phyloP scores from a whole-genome alignment of 306 rosid species.

The Castanea sativa region DNA sequence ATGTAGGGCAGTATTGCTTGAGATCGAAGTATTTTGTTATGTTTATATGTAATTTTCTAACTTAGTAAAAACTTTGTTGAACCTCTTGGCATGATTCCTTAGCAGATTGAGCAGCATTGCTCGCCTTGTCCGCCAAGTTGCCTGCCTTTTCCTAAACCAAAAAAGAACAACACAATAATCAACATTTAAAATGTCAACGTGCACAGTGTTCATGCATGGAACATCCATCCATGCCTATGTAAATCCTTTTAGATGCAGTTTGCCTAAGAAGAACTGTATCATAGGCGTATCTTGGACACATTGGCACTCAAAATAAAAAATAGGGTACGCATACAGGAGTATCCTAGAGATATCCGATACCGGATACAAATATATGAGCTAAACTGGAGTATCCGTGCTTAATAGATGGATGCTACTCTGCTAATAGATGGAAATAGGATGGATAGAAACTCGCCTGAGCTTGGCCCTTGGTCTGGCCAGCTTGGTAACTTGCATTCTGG shows the following conservation, averaged over 20 bases:
- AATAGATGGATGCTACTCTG: neutral
- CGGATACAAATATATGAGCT: no score
- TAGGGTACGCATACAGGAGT: no score
- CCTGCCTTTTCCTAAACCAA: slow-evolving; percentile 43
- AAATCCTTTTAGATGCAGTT: neutral
- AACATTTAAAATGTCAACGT: no score
- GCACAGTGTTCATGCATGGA: neutral
- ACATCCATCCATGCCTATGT: neutral
- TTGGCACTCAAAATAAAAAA: no score
- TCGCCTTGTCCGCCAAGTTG: slow-evolving; percentile 28
- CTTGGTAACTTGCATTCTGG: slow-evolving; percentile 30
- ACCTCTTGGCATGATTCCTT: slow-evolving; percentile 46
- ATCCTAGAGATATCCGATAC: no score
- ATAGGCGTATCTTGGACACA: no score
- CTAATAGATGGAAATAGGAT: no score
- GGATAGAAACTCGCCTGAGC: slow-evolving; percentile 23
- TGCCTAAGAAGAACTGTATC: neutral
- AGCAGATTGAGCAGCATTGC: slow-evolving; percentile 42
- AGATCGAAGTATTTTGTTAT: neutral
- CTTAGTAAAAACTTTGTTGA: neutral
- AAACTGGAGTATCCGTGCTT: no score
- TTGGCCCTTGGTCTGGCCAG: slow-evolving; percentile 46
- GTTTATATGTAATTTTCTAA: neutral
- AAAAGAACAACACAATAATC: neutral
- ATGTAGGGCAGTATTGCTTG: neutral